Conservation (phyloP, 345 rosid species). For the Gossypium arboreum region DNA sequence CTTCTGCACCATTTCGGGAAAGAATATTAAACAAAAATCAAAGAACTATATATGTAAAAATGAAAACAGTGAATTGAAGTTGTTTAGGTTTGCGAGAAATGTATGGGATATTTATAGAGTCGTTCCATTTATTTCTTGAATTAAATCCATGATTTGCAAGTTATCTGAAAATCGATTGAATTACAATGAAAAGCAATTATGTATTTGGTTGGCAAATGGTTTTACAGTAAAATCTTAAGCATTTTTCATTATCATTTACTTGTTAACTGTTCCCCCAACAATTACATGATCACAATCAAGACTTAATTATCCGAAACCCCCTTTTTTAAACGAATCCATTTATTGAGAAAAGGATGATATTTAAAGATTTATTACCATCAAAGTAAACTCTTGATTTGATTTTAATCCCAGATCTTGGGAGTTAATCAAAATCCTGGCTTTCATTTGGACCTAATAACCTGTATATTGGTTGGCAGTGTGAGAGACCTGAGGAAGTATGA, state of each 20-base stretch:
- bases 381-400: not conserved
- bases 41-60: not conserved
- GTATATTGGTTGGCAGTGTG: not conserved
- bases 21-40: too few species aligned
- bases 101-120: not conserved
- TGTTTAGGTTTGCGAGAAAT: not conserved
- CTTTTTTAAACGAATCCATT: constrained; percentile 1
- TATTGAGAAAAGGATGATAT: not conserved
- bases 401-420: not conserved
- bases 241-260: not conserved
- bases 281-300: not conserved
- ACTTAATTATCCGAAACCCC: not conserved
- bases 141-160: not conserved
- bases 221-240: not conserved
- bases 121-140: not conserved
- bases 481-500: too few species aligned
- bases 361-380: not conserved
- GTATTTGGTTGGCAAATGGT: not conserved
- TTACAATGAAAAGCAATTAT: not conserved
- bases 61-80: not conserved
- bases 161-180: not conserved
- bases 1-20: not conserved
- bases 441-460: not conserved
- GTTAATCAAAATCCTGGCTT: not conserved
- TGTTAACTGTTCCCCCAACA: not conserved